phyloP scores from a whole-genome alignment of 805 yeast genomes.

The Schwanniomyces polymorphus region DNA sequence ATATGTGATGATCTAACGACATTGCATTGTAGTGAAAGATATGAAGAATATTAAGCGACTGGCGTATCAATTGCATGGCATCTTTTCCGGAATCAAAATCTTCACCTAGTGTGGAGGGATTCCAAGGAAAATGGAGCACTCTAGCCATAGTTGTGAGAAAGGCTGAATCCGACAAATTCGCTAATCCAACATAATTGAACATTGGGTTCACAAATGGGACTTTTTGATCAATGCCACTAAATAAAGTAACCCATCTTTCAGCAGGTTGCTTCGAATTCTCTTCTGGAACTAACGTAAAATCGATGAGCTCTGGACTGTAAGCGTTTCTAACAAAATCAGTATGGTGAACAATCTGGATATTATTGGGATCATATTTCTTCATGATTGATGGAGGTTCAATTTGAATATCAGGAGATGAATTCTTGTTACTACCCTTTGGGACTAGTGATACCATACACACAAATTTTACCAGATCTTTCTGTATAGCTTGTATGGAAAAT shows the following conservation, averaged over 20 bases:
- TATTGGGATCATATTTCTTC: constrained; percentile 23
- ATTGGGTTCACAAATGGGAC: constrained; percentile 20
- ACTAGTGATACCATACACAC: constrained; percentile 50
- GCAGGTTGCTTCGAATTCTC: constrained; percentile 28
- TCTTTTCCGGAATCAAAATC: constrained; percentile 33
- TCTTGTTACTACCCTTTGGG: constrained; percentile 12
- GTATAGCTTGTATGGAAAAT: constrained; percentile 55
- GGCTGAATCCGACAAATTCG: constrained; percentile 37
- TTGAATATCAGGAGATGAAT: constrained; percentile 5
- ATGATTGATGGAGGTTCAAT: constrained; percentile 13
- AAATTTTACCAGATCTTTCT: constrained; percentile 50
- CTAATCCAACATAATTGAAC: constrained; percentile 36
- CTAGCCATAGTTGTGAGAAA: constrained; percentile 43
- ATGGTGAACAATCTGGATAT: constrained; percentile 26
- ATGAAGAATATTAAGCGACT: constrained; percentile 33
- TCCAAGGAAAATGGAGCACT: constrained; percentile 42
- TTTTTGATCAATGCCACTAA: constrained; percentile 30
- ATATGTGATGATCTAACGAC: constrained; percentile 46
- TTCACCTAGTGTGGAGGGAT: constrained; percentile 32
- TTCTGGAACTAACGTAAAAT: constrained; percentile 32
- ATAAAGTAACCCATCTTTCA: constrained; percentile 42
- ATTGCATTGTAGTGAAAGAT: constrained; percentile 44
- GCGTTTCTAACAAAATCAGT: constrained; percentile 40
- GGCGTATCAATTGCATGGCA: constrained; percentile 27
- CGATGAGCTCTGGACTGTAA: constrained; percentile 34